Evolutionary conservation across 495 filamentous ascomycete genomes (phyloP), one percentile per base, ranked within the genome.

Genomic region (Tuber melanosporum): DNA sequence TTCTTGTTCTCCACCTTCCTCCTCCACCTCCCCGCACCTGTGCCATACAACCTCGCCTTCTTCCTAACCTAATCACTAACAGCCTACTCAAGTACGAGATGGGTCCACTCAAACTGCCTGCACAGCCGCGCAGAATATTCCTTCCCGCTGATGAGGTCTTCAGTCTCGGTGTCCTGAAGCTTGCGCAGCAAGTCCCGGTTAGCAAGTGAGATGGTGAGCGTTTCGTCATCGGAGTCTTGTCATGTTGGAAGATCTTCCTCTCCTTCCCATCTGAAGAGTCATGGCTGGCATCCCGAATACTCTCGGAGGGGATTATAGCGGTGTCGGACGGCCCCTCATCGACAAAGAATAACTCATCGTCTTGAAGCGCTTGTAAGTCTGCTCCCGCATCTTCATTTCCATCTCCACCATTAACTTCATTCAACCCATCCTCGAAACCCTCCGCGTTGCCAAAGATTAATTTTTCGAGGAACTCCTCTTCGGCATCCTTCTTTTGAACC

Each of bases 211-310:
- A 99, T 87, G 39, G 89, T 89, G 72, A 97, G 86, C 52, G 91
- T 89, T 82, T 99, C 95, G 81, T 99, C 95, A 80, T 98, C 95
- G 85, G 94, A 97, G 85, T 98, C 95, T 79, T 93, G 89, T 95
- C 95, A 99, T 19, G 92, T 91, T 19, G 92, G 85, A 75, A 76
- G 84, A 1, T 83, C 80, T 19, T 85, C 83, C 19, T 49, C 41
- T 83, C 83, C 3, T 83, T 82, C 36, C 80, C 74, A 57, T 39
- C 46, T 72, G 49, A 69, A 39, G 49, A 44, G 22, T 73, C 73
- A 12, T 49, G 52, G 22, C 71, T 71, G 46, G 80, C 77, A 74
- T 81, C 81, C 17, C 41, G 77, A 82, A 32, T 78, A 82, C 45
- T 78, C 49, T 73, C 79, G 73, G 39, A 20, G 3, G 69, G 69